These are phyloP conservation scores for Clavispora vitiphila DNA, from an alignment of 805 yeast species.

Conservation along the genomic window DNA sequence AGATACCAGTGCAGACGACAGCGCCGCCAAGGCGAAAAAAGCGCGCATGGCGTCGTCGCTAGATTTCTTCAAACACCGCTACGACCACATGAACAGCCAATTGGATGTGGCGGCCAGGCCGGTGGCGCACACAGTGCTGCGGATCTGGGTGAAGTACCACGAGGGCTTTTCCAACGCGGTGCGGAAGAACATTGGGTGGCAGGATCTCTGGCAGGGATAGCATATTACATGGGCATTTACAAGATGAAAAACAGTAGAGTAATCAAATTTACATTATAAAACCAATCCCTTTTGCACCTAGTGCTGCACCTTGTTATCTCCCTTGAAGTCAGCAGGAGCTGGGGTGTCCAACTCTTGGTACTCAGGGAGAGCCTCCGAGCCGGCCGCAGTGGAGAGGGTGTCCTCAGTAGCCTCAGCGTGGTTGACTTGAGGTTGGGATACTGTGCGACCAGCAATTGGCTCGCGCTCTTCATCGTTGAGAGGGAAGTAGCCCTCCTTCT, in stretches of 20 bases:
- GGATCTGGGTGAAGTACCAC: conserved; percentile 80
- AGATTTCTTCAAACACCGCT: conserved; percentile 36
- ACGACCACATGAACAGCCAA: conserved; percentile 31
- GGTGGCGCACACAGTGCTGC: conserved; percentile 32
- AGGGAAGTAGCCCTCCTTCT: conserved; percentile 17
- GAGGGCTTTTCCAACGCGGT: conserved; percentile 95
- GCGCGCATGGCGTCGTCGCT: conserved; percentile 24
- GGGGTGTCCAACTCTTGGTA: conserved; percentile 19
- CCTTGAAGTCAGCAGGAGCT: conserved; percentile 9
- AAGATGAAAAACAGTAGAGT: background rate
- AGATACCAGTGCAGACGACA: background rate
- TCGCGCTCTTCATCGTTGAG: conserved; percentile 16
- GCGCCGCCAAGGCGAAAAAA: conserved; percentile 13
- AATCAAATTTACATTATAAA: too few relatives aligned
- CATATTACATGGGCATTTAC: too few relatives aligned
- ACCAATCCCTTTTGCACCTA: background rate
- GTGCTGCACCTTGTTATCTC: conserved; percentile 31
- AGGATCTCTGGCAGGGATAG: conserved; percentile 47
- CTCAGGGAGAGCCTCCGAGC: conserved; percentile 15
- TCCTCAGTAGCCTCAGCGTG: background rate
- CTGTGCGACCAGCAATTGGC: conserved; percentile 1
- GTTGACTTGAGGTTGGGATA: background rate
- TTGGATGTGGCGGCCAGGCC: conserved; percentile 11
- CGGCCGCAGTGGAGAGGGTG: background rate
- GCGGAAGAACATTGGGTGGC: conserved; percentile 76